A percentile compares a stretch with the other conserved stretches of the same genome.
These are phyloP conservation scores for Candida arabinofermentans DNA, from an alignment of 805 yeast species.

Conservation along the genomic window DNA sequence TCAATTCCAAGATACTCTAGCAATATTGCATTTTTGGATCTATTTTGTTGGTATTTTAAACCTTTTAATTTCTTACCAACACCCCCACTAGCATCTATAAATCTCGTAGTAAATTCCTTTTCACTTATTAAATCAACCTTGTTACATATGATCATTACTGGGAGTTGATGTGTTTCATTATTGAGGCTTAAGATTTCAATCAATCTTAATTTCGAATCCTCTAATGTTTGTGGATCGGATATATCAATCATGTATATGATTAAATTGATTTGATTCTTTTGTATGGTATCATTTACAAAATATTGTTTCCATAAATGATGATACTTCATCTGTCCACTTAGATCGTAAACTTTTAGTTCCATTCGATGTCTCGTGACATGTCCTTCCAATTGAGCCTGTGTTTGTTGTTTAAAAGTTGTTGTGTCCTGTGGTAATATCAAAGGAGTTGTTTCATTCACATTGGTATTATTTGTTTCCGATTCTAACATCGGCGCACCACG, in stretches of 20 bases:
- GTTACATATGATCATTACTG: constrained; percentile 29
- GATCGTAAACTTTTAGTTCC: constrained; percentile 23
- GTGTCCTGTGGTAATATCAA: not conserved
- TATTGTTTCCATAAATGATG: constrained; percentile 23
- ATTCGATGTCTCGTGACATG: constrained; percentile 5
- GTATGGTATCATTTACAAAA: not conserved
- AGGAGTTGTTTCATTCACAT: constrained; percentile 1
- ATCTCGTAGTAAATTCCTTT: constrained; percentile 6
- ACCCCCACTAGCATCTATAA: constrained; percentile 3
- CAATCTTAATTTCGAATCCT: constrained; percentile 18
- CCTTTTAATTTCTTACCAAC: constrained; percentile 6
- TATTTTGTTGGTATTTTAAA: constrained; percentile 7
- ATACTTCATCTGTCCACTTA: constrained; percentile 29
- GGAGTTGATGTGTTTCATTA: constrained; percentile 15
- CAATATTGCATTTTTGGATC: constrained; percentile 9
- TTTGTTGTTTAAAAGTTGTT: no score
- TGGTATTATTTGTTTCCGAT: no score
- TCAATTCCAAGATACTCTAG: constrained; percentile 20
- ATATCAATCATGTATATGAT: constrained; percentile 28
- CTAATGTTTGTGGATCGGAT: constrained; percentile 26
- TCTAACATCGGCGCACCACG: no score
- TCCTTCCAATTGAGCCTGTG: not conserved
- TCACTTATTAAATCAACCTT: constrained; percentile 25
- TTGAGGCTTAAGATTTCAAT: constrained; percentile 18
- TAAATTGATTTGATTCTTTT: constrained; percentile 10